Evolutionary conservation across 2,329 filamentous ascomycete genomes (phyloP), one percentile per base, ranked within the genome.

Genomic region (Xylaria sp.): DNA sequence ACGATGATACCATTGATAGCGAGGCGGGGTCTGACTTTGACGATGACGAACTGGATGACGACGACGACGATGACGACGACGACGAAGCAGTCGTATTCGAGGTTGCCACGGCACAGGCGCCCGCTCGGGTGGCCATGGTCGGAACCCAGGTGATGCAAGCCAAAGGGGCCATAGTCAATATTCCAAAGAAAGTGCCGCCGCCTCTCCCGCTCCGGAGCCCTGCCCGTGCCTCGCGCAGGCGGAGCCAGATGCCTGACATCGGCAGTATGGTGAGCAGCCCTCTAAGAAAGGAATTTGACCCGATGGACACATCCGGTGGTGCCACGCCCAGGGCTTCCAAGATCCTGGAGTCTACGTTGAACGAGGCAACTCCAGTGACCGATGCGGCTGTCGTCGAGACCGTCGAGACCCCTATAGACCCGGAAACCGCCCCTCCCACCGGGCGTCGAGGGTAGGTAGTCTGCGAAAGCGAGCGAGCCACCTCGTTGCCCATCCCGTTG

Each of bases 131-230:
- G 60, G 86, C 88, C 46, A 84, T 87, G 50, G 82, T 89, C 56
- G 86, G 87, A 2, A 89, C 91, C 1, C 88, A 91, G 62, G 86
- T 89, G 63, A 89, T 94, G 65, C 85, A 87, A 34, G 91, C 89
- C 45, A 91, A 92, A 76, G 93, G 93, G 28, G 91, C 91, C 59
- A 83, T 97, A 59, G 93, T 97, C 32, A 94, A 89, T 53, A 97
- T 97, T 66, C 89, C 92, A 13, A 97, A 95, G 81, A 87, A 93
- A 41, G 80, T 90, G 1, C 88, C 93, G 0, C 94, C 94, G 1
- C 89, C 92, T 9, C 85, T 97, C 13, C 94, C 94, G 1, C 85
- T 88, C 3, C 86, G 94, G 56, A 97, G 92, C 76, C 91, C 93
- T 0, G 89, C 90, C 78, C 72, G 93, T 83, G 76, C 80, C 25